Evolutionary conservation across 768 basidiomycete species (phyloP), one percentile per base, ranked within the genome.

Genomic region (Asterophora lycoperdoides): DNA sequence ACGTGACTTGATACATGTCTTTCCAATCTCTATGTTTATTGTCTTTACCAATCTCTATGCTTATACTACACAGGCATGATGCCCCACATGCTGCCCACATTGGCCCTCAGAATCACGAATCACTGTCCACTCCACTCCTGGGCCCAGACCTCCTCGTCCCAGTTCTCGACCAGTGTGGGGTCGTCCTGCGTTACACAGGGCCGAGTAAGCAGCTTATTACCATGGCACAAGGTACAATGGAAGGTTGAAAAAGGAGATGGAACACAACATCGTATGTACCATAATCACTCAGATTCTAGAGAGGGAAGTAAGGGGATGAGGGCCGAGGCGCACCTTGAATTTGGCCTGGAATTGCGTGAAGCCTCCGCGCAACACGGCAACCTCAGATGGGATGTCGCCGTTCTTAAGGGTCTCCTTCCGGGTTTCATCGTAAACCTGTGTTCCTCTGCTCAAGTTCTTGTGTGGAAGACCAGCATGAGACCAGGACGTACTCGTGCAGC

Each of bases 161-260:
- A 91, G 48, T 87, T 85, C 65, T 89, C 89, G 8, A 91, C 80
- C 14, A 91, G 74, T 23, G 70, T 64, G 7, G 81, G 75, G 60
- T 91, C 86, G 49, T 84, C 68, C 82, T 59, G 28, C n/a, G 9
- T 2, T 32, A 32, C 30, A 32, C 30, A 32, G 4, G 13, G 30
- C 30, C 8, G 30, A 23, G 23, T 23, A 3, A 23, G 9, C 30
- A 32, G 30, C 30, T 13, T 3, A 32, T 10, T 8, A 9, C 30
- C 30, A 32, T 32, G 9, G 8, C 3, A 3, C 30, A 32, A 9
- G 30, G 9, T 13, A 32, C 13, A 13, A 32, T 13, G 13, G 30
- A 32, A 3, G 23, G 23, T 23, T 3, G 23, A 23, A 23, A 32
- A 32, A 32, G 30, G 2, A 8, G 8, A 32, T 32, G 30, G 3